Conservation (phyloP, 2,329 filamentous ascomycete genomes). For the Colletotrichum spinosum region DNA sequence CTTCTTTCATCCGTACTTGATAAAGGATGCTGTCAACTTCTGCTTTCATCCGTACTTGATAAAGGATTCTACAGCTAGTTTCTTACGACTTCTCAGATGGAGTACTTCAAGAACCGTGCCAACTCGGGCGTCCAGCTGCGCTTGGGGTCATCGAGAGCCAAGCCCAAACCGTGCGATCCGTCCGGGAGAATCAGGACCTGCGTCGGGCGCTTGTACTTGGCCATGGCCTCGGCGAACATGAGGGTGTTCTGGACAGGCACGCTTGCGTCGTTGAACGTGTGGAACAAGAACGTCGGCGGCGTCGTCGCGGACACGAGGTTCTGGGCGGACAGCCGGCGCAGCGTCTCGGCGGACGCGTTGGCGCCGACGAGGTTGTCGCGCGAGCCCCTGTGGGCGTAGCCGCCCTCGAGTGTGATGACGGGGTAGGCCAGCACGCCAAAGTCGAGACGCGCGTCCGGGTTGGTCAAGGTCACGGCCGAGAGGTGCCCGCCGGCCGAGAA, state of each 20-base stretch:
- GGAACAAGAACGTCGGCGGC: constrained; percentile 51
- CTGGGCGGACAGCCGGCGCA: constrained; percentile 41
- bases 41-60: too few relatives aligned
- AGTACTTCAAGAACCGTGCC: constrained; percentile 43
- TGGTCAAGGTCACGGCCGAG: constrained; percentile 39
- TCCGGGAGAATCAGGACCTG: constrained; percentile 44
- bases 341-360: constrained; percentile 36
- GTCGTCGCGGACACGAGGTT: constrained; percentile 40
- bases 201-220: constrained; percentile 39
- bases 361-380: constrained; percentile 39
- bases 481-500: constrained; percentile 42
- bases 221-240: constrained; percentile 43
- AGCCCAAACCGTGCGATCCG: constrained; percentile 44
- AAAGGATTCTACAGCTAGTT: too few relatives aligned
- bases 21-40: too few relatives aligned
- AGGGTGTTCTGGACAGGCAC: constrained; percentile 45
- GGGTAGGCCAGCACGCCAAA: constrained; percentile 42
- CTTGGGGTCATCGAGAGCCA: constrained; percentile 41
- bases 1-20: too few relatives aligned
- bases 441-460: constrained; percentile 38
- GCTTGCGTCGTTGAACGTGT: constrained; percentile 43
- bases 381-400: constrained; percentile 37
- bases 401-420: constrained; percentile 39
- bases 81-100: constrained; percentile 23
- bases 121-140: constrained; percentile 44